A percentile compares a stretch with the other conserved stretches of the same genome.
Evolutionary conservation across 148 eudicot genomes (phyloP).

Genomic region (Amaranthus palmeri): DNA sequence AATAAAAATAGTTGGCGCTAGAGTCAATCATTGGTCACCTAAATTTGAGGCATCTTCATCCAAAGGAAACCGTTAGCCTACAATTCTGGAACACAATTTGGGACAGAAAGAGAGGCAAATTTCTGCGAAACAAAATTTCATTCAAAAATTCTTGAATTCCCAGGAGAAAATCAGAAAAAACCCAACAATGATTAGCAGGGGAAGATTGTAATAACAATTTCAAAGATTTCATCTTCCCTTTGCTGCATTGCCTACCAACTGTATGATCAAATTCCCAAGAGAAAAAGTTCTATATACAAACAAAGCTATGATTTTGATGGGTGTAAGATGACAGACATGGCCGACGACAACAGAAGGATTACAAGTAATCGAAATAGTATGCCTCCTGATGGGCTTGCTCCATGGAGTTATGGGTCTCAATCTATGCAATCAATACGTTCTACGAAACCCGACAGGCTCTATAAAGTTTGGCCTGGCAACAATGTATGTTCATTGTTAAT

Average conservation of each 20-base stretch:
- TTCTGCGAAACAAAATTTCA: too few relatives aligned
- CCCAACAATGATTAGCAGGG: constrained; percentile 25
- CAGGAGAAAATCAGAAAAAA: background rate
- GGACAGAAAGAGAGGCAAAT: constrained; percentile 4
- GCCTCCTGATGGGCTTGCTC: constrained; percentile 14
- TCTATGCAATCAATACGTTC: constrained; percentile 12
- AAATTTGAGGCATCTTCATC: constrained; percentile 20
- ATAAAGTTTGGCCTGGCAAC: constrained; percentile 81
- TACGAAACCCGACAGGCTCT: constrained; percentile 47
- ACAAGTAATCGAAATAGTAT: constrained; percentile 20
- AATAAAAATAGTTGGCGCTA: background rate
- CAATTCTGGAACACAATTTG: constrained; percentile 12
- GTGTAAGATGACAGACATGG: constrained; percentile 19
- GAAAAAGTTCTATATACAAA: background rate
- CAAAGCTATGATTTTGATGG: constrained; percentile 12
- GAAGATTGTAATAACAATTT: constrained; percentile 23
- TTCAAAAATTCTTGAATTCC: background rate
- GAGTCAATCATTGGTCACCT: background rate
- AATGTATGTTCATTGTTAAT: constrained; percentile 41
- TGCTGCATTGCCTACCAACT: constrained; percentile 21
- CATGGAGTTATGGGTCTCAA: constrained; percentile 30
- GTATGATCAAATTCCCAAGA: constrained; percentile 4
- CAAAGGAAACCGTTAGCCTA: constrained; percentile 11
- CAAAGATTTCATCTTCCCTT: constrained; percentile 16
- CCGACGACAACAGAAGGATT: constrained; percentile 7